A percentile compares a stretch with the other conserved stretches of the same genome.
Conservation (phyloP, 768 basidiomycete species). For the Tricholoma hemisulphureum region DNA sequence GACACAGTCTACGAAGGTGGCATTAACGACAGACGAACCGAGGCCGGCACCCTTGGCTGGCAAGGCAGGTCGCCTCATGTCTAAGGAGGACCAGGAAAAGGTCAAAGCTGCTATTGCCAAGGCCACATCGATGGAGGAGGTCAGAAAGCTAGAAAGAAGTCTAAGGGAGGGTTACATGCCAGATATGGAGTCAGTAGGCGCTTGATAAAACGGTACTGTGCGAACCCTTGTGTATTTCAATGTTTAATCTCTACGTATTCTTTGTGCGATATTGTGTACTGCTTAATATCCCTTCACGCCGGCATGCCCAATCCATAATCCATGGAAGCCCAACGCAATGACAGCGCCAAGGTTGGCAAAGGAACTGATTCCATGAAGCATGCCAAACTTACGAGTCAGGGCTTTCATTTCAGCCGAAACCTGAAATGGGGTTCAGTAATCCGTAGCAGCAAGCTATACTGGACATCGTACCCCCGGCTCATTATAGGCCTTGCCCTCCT, state of each 20-base stretch:
- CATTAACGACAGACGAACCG: constrained; percentile 78
- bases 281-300: constrained; percentile 44
- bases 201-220: constrained; percentile 38
- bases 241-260: constrained; percentile 16
- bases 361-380: constrained; percentile 68
- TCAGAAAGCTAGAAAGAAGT: constrained; percentile 77
- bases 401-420: constrained; percentile 68
- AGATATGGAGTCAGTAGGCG: constrained; percentile 72
- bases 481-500: constrained; percentile 65
- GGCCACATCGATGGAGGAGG: constrained; percentile 90
- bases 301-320: constrained; percentile 63
- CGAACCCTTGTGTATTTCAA: constrained; percentile 31
- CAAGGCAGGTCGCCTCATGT: constrained; percentile 85
- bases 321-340: constrained; percentile 63
- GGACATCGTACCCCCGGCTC: constrained; percentile 53
- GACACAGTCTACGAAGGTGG: constrained; percentile 57
- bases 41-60: constrained; percentile 51
- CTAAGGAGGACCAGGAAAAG: constrained; percentile 85
- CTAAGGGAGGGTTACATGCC: constrained; percentile 84
- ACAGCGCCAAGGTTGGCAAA: constrained; percentile 63
- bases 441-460: neutral
- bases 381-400: constrained; percentile 63
- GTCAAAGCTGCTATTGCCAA: constrained; percentile 86
- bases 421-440: constrained; percentile 30
- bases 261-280: constrained; percentile 12